Evolutionary conservation across 331 rosid genomes (phyloP).

Genomic region (Quercus lobata): DNA sequence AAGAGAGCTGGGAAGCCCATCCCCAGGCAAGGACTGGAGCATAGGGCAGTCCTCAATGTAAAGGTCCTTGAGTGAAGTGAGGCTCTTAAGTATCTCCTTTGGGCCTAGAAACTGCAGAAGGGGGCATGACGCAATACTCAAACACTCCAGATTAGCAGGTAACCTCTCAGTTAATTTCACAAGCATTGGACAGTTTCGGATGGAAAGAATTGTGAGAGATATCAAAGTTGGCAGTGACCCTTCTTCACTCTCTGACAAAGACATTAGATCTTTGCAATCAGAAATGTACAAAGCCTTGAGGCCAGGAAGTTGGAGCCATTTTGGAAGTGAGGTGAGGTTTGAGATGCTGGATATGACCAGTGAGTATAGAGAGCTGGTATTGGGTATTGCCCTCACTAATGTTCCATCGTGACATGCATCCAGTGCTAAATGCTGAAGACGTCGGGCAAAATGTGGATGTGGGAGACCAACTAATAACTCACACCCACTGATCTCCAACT

Average conservation of each 20-base stretch:
- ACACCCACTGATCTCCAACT: conserved; percentile 12
- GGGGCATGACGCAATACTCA: not conserved
- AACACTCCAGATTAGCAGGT: not conserved
- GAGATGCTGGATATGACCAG: conserved; percentile 12
- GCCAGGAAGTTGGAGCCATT: conserved; percentile 1
- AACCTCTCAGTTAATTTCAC: not conserved
- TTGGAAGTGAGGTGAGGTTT: conserved; percentile 2
- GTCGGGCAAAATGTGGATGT: not conserved
- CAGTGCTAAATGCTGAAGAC: conserved; percentile 4
- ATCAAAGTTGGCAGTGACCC: not conserved
- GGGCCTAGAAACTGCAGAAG: conserved; percentile 10
- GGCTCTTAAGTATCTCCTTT: not conserved
- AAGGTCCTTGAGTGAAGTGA: conserved; percentile 5
- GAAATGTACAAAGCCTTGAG: conserved; percentile 5
- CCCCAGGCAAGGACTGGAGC: conserved; percentile 16
- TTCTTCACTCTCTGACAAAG: not conserved
- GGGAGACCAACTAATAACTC: not conserved
- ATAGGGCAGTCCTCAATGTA: conserved; percentile 11
- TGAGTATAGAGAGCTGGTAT: not conserved
- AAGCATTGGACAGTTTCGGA: conserved; percentile 18
- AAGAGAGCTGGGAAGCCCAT: conserved; percentile 5
- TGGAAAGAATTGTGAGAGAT: conserved; percentile 6
- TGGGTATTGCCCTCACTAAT: conserved; percentile 5
- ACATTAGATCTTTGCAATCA: not conserved
- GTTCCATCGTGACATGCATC: not conserved